These are phyloP conservation scores for Miscanthus lutarioriparius DNA, from an alignment of 176 grass and related monocot genomes.

Conservation along the genomic window DNA sequence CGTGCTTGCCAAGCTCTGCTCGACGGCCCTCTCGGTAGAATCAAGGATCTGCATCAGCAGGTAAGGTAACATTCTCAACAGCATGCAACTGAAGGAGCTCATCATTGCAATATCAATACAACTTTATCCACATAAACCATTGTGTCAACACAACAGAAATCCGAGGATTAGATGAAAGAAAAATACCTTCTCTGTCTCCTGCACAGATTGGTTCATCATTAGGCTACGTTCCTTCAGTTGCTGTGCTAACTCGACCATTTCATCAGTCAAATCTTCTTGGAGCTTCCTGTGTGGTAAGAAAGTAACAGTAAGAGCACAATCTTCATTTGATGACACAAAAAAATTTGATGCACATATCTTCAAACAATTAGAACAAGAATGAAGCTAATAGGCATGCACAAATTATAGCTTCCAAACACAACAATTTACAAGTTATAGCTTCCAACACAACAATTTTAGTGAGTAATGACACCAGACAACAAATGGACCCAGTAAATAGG, in stretches of 20 bases:
- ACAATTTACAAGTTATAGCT: background rate
- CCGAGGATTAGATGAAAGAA: background rate
- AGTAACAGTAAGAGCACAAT: background rate
- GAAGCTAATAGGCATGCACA: background rate
- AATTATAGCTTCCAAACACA: background rate
- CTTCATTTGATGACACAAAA: background rate
- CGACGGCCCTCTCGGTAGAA: constrained; percentile 77
- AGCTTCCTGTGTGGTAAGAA: constrained; percentile 57
- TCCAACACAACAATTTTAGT: background rate
- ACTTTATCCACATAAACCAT: background rate
- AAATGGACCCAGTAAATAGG: background rate
- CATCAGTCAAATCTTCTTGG: constrained; percentile 93
- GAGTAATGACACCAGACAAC: background rate
- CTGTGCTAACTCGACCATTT: constrained; percentile 82
- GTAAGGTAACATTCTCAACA: constrained; percentile 12
- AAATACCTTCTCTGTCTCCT: constrained; percentile 73
- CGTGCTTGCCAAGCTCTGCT: constrained; percentile 70
- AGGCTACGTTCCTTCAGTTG: constrained; percentile 86
- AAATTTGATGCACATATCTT: background rate
- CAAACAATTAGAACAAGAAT: background rate
- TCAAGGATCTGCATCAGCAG: constrained; percentile 62
- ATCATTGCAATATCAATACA: background rate
- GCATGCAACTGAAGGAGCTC: background rate
- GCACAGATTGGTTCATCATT: constrained; percentile 79
- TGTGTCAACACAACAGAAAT: background rate